These are phyloP conservation scores for Erysimum cheiranthoides DNA, from an alignment of 345 rosid genomes.

Conservation along the genomic window DNA sequence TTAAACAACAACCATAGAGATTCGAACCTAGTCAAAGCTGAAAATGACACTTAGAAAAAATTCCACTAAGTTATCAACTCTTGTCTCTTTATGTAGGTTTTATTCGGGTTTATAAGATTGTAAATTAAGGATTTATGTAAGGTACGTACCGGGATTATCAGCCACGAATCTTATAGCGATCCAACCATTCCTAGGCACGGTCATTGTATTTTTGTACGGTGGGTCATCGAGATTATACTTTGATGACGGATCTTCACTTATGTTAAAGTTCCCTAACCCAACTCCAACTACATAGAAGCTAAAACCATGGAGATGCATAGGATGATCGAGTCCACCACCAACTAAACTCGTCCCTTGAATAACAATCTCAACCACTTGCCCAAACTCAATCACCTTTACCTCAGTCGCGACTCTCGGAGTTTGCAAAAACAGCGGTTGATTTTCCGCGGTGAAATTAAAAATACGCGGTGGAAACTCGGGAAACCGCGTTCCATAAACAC, in stretches of 20 bases:
- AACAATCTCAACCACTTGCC: conserved; percentile 30
- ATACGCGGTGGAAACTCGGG: conserved; percentile 43
- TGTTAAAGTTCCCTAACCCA: conserved; percentile 39
- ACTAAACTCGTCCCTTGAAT: conserved; percentile 41
- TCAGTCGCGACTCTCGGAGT: conserved; percentile 42
- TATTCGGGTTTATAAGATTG: neutral
- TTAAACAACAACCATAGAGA: neutral
- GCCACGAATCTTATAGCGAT: conserved; percentile 36
- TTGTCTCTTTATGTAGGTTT: neutral
- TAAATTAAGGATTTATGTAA: neutral
- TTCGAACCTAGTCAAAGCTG: neutral
- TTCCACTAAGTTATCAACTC: neutral
- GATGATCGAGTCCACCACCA: conserved; percentile 37
- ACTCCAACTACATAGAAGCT: conserved; percentile 34
- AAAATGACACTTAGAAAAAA: neutral
- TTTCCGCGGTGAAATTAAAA: conserved; percentile 42
- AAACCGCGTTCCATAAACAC: conserved; percentile 41
- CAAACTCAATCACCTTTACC: conserved; percentile 17
- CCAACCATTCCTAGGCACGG: conserved; percentile 42
- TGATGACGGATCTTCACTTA: conserved; percentile 16
- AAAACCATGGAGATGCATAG: conserved; percentile 44
- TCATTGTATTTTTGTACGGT: conserved; percentile 33
- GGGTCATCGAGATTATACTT: conserved; percentile 38
- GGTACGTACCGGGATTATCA: conserved; percentile 38
- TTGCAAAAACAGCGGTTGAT: conserved; percentile 25